These are phyloP conservation scores for Kregervanrija delftensis DNA, from an alignment of 805 yeast species.

Conservation along the genomic window DNA sequence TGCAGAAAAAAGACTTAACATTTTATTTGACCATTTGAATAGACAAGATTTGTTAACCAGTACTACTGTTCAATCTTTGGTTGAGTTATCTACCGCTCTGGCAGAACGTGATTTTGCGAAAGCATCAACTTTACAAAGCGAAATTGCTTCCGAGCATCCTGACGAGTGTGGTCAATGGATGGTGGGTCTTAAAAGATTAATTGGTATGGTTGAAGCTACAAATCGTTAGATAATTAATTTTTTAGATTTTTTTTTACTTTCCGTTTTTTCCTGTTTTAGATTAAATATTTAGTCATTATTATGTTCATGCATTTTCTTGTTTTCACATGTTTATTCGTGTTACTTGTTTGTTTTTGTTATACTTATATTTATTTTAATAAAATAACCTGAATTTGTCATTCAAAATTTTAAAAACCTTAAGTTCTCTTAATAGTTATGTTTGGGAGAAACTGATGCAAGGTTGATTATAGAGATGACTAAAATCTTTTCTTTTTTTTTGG, in stretches of 20 bases:
- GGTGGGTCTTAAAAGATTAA: conserved; percentile 82
- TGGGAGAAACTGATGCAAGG: no score
- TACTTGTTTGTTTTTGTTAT: no score
- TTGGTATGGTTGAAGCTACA: conserved; percentile 58
- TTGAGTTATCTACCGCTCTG: conserved; percentile 43
- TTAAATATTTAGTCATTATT: background rate
- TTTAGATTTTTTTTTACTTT: background rate
- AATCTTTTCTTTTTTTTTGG: no score
- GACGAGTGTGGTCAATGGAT: conserved; percentile 88
- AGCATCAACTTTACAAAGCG: conserved; percentile 51
- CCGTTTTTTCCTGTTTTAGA: conserved; percentile 1
- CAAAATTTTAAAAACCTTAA: no score
- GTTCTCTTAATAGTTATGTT: no score
- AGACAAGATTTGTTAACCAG: conserved; percentile 58
- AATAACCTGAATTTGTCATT: no score
- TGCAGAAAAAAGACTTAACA: conserved; percentile 72
- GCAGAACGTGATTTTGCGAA: conserved; percentile 44
- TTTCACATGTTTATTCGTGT: background rate
- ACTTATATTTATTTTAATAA: no score
- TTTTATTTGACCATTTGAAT: conserved; percentile 72
- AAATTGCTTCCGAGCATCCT: conserved; percentile 56
- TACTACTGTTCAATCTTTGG: conserved; percentile 49
- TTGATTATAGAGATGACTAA: no score
- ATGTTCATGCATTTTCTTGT: background rate
- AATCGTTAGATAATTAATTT: conserved; percentile 1